Base-by-base conservation (phyloP, 495 filamentous ascomycete genomes). In the Aspergillus sclerotiicarbonarius region DNA sequence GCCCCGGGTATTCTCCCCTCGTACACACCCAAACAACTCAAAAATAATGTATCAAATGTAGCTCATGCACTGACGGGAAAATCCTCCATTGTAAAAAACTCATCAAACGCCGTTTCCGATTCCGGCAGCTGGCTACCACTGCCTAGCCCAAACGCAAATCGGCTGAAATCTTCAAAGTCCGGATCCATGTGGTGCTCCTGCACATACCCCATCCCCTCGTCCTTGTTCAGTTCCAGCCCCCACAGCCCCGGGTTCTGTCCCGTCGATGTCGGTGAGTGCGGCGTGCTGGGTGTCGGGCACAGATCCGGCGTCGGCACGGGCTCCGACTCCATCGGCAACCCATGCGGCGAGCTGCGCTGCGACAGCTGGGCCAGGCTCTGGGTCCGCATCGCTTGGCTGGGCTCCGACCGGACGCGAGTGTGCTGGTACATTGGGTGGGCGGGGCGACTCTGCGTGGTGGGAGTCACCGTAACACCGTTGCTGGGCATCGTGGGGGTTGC, bases 91-190 rank as follows among this genome's bases (percentile, higher is more conserved):
- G 64, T 54, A 15, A 74, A 60, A 41, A 72, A 64, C 6, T 76
- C 73, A 12, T 76, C 73, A 45, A 74, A 71, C n/a, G 49, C 56
- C 31, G 60, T 63, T 47, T 69, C 67, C 3, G 62, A 35, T 19
- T 72, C 73, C 8, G 62, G 61, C 13, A 69, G 61, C 20, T 61
- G 61, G 15, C 59, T 57, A 32, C 59, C 67, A 57, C 64, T 66
- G 16, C 68, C 71, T 46, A 75, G 49, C 10, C 65, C 67, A 33
- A 69, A 47, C 1, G 74, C 71, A 58, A 71, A 76, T 48, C 70
- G 69, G 46, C 71, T 76, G 54, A 76, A 76, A 41, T 76, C 73
- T 16, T 70, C 65, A 19, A 63, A 74, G 31, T 76, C 73, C 30
- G 71, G 66, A 46, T 76, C 70, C 54, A 71, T 32, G 8, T 62